Base-by-base conservation (phyloP, 176 grass and related monocot genomes). In the Zoysia japonica region DNA sequence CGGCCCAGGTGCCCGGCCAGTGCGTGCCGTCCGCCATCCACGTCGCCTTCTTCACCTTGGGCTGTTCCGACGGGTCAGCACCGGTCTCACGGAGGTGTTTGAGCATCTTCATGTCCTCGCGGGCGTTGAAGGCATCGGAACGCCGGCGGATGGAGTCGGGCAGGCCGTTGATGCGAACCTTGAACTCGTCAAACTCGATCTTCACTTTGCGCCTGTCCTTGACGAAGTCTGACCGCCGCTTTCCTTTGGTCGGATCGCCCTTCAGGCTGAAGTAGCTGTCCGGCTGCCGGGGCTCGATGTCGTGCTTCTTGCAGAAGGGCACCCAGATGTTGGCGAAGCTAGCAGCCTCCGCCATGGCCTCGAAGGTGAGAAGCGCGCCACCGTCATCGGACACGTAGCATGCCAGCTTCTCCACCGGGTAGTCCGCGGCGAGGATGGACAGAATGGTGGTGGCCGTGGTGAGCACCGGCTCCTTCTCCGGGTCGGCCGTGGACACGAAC, bases 11-110 rank as follows among this genome's bases (percentile, higher is more conserved):
- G 15, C 96, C 96, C 0, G 92, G 96, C 96, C 96, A 98, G 67
- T 98, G 96, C 12, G 91, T 92, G 9, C 96, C 96, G 65, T 98
- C 96, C 3, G 96, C 96, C 96, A 98, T 98, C 96, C 96, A 98
- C 17, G 96, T 98, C 2, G 96, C 96, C 75, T 98, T 98, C 41
- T 87, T 85, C 6, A 98, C 85, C 80, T 98, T 98, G 9, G 93
- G 90, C 41, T 88, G 89, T 52, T 97, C 91, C 0, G 86, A 69
- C 35, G 86, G 90, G 55, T 98, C 90, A 3, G 67, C 92, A 28
- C 96, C 96, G 1, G 57, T 89, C 82, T 98, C 96, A 16, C 90
- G 93, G 48, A 98, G 84, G 54, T 90, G 88, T 81, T 98, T 98
- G 16, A 94, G 84, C 74, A 92, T 87, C 87, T 98, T 98, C 96